Evolutionary conservation across 345 rosid genomes (phyloP).

Genomic region (Rubroshorea leprosula): DNA sequence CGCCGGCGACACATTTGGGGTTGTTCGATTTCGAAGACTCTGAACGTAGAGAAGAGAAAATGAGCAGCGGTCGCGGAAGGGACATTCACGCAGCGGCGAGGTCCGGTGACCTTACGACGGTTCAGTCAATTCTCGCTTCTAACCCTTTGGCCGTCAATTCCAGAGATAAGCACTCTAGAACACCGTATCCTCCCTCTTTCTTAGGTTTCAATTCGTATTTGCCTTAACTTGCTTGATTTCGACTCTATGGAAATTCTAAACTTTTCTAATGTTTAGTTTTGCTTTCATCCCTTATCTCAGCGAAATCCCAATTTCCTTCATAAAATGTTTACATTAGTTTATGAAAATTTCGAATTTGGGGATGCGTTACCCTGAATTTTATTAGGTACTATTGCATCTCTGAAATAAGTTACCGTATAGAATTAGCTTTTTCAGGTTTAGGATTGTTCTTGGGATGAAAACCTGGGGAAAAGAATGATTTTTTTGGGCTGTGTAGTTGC

Average conservation of each 20-base stretch:
- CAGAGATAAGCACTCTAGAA: constrained; percentile 94
- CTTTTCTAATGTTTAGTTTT: not conserved
- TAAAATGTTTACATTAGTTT: not conserved
- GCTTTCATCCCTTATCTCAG: not conserved
- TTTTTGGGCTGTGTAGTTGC: not conserved
- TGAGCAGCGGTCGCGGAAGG: constrained; percentile 27
- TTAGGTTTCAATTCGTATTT: not conserved
- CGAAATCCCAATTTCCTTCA: not conserved
- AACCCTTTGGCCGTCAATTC: constrained; percentile 68
- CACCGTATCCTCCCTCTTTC: constrained; percentile 69
- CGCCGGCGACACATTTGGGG: not conserved
- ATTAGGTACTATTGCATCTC: not conserved
- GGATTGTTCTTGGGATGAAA: not conserved
- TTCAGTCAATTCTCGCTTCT: constrained; percentile 49
- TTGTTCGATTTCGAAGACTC: not conserved
- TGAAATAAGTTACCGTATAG: too few species aligned
- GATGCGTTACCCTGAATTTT: not conserved
- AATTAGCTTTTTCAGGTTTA: not conserved
- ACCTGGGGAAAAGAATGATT: not conserved
- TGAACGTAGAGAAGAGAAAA: not conserved
- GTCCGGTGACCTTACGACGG: constrained; percentile 67
- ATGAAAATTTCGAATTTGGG: not conserved
- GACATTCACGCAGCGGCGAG: constrained; percentile 85
- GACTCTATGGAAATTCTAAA: not conserved
- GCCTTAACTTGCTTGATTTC: not conserved